These are phyloP conservation scores for Suhomyces anneliseae DNA, from an alignment of 1,139 yeast species.

Conservation along the genomic window DNA sequence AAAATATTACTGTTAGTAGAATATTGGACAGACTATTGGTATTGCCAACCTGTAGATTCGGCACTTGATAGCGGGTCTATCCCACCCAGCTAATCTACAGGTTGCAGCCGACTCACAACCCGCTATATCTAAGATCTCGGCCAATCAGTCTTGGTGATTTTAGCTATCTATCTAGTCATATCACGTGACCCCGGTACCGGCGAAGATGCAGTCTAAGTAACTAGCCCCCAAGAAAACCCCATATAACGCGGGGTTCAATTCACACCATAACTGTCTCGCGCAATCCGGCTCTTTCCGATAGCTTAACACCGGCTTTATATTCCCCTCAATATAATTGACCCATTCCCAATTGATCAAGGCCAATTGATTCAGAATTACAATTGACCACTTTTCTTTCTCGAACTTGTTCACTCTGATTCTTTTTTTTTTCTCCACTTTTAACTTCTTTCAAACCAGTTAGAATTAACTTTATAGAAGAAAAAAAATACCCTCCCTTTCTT, in stretches of 20 bases:
- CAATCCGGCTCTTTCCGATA: constrained; percentile 5
- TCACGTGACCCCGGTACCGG: constrained; percentile 7
- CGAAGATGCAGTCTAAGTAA: neutral
- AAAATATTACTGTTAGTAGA: too few relatives aligned
- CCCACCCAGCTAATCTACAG: too few relatives aligned
- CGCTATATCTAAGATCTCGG: neutral
- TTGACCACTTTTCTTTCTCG: neutral
- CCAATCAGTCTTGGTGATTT: neutral
- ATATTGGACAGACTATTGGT: too few relatives aligned
- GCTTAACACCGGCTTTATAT: constrained; percentile 4
- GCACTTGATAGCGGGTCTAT: too few relatives aligned
- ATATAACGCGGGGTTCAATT: constrained; percentile 1
- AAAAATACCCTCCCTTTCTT: neutral
- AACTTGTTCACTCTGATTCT: neutral
- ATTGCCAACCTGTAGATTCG: too few relatives aligned
- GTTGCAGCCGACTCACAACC: too few relatives aligned
- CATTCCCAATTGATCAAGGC: neutral
- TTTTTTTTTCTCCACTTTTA: neutral
- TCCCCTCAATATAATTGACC: neutral
- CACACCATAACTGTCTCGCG: neutral
- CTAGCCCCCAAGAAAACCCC: neutral
- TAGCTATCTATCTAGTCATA: neutral
- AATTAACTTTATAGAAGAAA: too few relatives aligned
- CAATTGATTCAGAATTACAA: neutral
- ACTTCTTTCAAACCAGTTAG: too few relatives aligned